Percentiles rank a stretch among this genome's conserved stretches.
These are phyloP conservation scores for Nicotiana obtusifolia DNA, from an alignment of 257 asterid genomes.

Conservation along the genomic window DNA sequence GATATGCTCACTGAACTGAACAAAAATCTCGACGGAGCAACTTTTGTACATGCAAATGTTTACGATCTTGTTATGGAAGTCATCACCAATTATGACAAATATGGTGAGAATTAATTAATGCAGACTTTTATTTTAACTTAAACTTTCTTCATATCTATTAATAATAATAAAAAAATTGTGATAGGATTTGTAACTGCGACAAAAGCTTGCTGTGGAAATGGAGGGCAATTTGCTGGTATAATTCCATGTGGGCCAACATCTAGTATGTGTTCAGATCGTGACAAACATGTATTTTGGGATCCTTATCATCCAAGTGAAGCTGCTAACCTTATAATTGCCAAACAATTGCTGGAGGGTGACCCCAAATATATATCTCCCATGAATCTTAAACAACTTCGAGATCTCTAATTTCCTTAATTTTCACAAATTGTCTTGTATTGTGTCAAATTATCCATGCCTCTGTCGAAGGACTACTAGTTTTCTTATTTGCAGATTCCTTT, in stretches of 20 bases:
- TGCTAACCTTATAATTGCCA: slow-evolving; percentile 74
- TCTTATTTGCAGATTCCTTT: background rate
- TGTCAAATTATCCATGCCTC: background rate
- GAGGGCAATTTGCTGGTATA: slow-evolving; percentile 82
- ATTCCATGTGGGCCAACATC: slow-evolving; percentile 94
- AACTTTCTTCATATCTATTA: too few species aligned
- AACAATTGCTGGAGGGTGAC: slow-evolving; percentile 65
- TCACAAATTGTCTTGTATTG: background rate
- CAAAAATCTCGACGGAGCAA: slow-evolving; percentile 61
- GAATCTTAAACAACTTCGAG: slow-evolving; percentile 66
- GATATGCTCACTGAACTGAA: slow-evolving; percentile 49
- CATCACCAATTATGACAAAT: slow-evolving; percentile 61
- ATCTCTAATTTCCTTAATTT: slow-evolving; percentile 27
- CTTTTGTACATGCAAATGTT: slow-evolving; percentile 74
- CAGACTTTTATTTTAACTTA: too few species aligned
- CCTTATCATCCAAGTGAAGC: slow-evolving; percentile 94
- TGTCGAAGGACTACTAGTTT: background rate
- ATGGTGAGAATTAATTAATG: slow-evolving; percentile 34
- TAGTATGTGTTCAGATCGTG: slow-evolving; percentile 57
- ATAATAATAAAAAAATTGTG: background rate
- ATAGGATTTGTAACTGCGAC: slow-evolving; percentile 67
- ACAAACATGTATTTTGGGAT: slow-evolving; percentile 89
- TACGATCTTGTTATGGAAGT: slow-evolving; percentile 86
- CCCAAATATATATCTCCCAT: slow-evolving; percentile 58
- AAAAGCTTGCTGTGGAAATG: slow-evolving; percentile 82